Conservation (phyloP, 768 basidiomycete species). For the Tricholoma furcatifolium region DNA sequence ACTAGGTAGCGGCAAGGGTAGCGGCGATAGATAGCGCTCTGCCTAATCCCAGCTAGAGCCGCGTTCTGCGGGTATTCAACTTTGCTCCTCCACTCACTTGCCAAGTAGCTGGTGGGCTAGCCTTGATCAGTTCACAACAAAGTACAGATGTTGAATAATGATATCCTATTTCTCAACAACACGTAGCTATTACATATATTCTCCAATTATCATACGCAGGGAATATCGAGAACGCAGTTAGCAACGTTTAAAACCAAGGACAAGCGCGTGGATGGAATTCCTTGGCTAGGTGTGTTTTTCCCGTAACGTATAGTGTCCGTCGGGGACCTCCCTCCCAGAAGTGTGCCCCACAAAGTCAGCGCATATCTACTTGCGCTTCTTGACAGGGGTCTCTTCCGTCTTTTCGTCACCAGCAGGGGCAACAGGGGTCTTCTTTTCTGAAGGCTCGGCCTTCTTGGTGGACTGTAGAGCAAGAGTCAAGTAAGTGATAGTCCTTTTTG, state of each 20-base stretch:
- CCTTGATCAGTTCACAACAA: too few relatives aligned
- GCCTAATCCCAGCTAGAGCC: too few relatives aligned
- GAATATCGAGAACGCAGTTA: conserved; percentile 15
- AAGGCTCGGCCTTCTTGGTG: conserved; percentile 74
- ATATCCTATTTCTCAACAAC: conserved; percentile 12
- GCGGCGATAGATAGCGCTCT: too few relatives aligned
- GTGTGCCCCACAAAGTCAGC: conserved; percentile 1
- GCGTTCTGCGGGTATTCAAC: too few relatives aligned
- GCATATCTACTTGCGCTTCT: conserved; percentile 60
- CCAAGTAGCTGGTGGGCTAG: too few relatives aligned
- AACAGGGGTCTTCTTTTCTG: conserved; percentile 59
- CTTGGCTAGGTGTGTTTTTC: conserved; percentile 10
- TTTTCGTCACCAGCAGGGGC: conserved; percentile 73
- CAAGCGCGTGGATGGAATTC: conserved; percentile 3
- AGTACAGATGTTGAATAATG: not conserved
- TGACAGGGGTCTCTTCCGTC: conserved; percentile 64
- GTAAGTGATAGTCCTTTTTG: conserved; percentile 4
- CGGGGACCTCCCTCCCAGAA: conserved; percentile 17
- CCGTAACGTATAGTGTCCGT: conserved; percentile 10
- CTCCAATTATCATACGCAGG: conserved; percentile 13
- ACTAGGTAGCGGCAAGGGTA: too few relatives aligned
- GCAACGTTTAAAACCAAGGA: conserved; percentile 14
- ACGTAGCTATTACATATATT: conserved; percentile 18
- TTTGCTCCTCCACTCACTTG: too few relatives aligned
- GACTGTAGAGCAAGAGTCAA: conserved; percentile 37